A percentile compares a stretch with the other conserved stretches of the same genome.
These are phyloP conservation scores for Coemansia sp. DNA, from an alignment of 192 early-diverging fungal species.

Conservation along the genomic window DNA sequence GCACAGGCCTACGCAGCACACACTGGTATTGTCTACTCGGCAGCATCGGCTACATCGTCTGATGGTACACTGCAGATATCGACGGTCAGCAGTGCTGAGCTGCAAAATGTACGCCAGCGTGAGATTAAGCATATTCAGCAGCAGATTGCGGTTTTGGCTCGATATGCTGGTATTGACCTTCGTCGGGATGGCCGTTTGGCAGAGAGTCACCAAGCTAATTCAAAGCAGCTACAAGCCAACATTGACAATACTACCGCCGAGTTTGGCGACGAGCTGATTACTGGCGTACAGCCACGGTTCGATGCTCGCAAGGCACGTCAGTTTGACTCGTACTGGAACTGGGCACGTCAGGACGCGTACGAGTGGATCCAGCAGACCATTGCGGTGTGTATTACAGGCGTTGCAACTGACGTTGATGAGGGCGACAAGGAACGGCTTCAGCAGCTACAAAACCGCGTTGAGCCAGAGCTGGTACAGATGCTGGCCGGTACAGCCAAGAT, in stretches of 20 bases:
- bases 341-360: too few relatives aligned
- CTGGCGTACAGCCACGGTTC: conserved; percentile 80
- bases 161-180: conserved; percentile 76
- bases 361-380: conserved; percentile 58
- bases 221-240: conserved; percentile 63
- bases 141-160: conserved; percentile 83
- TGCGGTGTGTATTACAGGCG: conserved; percentile 70
- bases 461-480: conserved; percentile 66
- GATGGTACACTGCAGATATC: conserved; percentile 33
- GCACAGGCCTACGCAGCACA: conserved; percentile 79
- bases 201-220: conserved; percentile 59
- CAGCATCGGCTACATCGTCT: background rate
- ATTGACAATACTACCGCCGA: conserved; percentile 77
- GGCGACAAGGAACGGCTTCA: conserved; percentile 52
- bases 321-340: conserved; percentile 36
- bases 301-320: conserved; percentile 64
- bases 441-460: conserved; percentile 76
- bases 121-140: conserved; percentile 68
- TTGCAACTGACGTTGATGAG: conserved; percentile 58
- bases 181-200: conserved; percentile 63
- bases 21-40: conserved; percentile 62
- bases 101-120: conserved; percentile 72
- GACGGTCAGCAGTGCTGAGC: conserved; percentile 84
- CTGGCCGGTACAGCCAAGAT: conserved; percentile 65
- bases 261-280: conserved; percentile 74